Evolutionary conservation across 2,329 filamentous ascomycete species (phyloP), one percentile per base, ranked within the genome.

Genomic region (Fusarium sp.): DNA sequence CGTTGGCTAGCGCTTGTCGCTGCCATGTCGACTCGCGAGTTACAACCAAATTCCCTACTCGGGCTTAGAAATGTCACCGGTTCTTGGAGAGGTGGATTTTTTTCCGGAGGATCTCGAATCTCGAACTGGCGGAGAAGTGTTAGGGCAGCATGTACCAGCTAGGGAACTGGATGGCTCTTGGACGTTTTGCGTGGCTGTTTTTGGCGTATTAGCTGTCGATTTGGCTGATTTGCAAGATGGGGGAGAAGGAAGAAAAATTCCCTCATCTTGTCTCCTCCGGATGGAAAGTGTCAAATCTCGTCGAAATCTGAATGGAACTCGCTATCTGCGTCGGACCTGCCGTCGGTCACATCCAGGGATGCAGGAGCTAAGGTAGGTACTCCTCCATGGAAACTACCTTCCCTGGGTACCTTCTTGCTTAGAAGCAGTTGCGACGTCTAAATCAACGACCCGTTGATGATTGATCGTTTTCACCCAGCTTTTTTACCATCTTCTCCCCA

Each of bases 261-360:
- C 23, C 46, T 36, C 46, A 36, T 50, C 36, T 50, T 28, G 16
- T 50, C 31, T 31, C 46, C 30, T 50, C 8, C 5, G 36, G 46
- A 11, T 31, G 41, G 53, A 23, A 23, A 31, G 40, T 56, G 44
- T 56, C 40, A 44, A 23, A 23, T 23, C 39, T 34, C 12, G 46
- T 50, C 11, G 15, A 36, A 44, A 30, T 46, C 15, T 40, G 30
- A 36, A 44, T 47, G 48, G 52, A 44, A 50, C 18, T 43, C 43
- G 48, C 41, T 53, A 43, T 62, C 30, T 68, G 54, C n/a, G 39
- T 71, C 67, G 63, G 63, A 30, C 59, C 67, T 58, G 53, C 67
- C 67, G 63, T 65, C 56, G 52, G 55, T 57, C 44, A 56, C 41
- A 47, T 56, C 53, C 28, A 47, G 27, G 36, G n/a, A 40, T 70